Base-by-base conservation (phyloP, 1,284 basidiomycete species). In the Exobasidium cylindrosporum region DNA sequence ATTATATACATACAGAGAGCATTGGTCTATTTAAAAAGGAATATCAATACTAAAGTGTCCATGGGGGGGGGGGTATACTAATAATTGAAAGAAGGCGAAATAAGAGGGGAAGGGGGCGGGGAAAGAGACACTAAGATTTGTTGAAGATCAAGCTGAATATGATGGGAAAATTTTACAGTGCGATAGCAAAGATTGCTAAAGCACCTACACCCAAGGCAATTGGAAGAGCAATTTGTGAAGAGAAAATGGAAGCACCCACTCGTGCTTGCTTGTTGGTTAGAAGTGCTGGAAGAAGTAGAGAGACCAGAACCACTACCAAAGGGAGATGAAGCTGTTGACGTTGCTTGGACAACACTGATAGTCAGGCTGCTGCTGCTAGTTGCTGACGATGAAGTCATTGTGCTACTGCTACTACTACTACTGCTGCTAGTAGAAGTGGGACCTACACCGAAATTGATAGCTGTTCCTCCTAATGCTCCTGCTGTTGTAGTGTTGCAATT, bases 401-500 rank as follows among this genome's bases (percentile, higher is more conserved):
- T 58, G 7, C 24, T 56, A n/a, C 32, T 50, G 4, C 21, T 53
- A 26, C 46, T 52, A 17, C 17, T 50, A 4, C 28, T 32, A n/a
- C 14, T n/a, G 35, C 17, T n/a, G n/a, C 45, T 24, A 3, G 56
- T 17, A 3, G 57, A 17, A 14, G 57, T 11, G 6, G 46, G 23
- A n/a, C 49, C 10, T 35, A 4, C 24, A 23, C n/a, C 14, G 24
- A n/a, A n/a, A n/a, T 10, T 5, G 11, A 45, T 2, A 3, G 23
- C 47, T 17, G 4, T 32, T 14, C 4, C n/a, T 46, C 57, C 57
- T 3, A 55, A n/a, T n/a, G 29, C 28, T 17, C 23, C 23, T 26
- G 17, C 10, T 30, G 11, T 50, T 11, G 23, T 32, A 32, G n/a
- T 26, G 21, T 17, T 24, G 52, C 57, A 58, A 52, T 58, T 58